phyloP scores from a whole-genome alignment of 805 yeast species.

The Nakazawaea ambrosiae region DNA sequence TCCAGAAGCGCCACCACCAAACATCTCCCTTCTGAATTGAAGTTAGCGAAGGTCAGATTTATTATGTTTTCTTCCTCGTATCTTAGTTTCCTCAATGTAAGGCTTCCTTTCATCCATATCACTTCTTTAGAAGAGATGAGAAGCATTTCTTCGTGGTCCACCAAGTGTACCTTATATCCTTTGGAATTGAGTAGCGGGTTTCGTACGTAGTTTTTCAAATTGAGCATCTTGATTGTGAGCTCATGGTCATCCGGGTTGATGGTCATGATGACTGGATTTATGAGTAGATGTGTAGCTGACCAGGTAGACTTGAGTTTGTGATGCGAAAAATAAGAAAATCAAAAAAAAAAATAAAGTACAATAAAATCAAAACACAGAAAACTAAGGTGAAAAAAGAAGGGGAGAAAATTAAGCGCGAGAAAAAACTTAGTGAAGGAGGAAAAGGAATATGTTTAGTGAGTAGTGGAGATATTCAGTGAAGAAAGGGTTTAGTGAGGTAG shows the following conservation, averaged over 20 bases:
- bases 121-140: slow-evolving; percentile 32
- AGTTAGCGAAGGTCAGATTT: slow-evolving; percentile 55
- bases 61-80: slow-evolving; percentile 43
- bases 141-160: slow-evolving; percentile 27
- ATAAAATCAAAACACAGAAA: no score
- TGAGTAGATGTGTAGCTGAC: not conserved
- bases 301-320: not conserved
- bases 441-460: no score
- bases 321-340: no score
- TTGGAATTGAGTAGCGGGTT: not conserved
- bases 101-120: slow-evolving; percentile 42
- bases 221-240: not conserved
- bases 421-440: no score
- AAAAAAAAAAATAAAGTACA: no score
- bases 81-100: slow-evolving; percentile 39
- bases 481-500: no score
- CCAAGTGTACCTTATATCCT: slow-evolving; percentile 16
- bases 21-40: slow-evolving; percentile 30
- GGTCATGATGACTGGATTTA: not conserved
- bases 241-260: not conserved
- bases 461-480: no score
- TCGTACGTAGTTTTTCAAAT: not conserved
- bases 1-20: slow-evolving; percentile 58
- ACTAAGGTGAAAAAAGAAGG: no score
- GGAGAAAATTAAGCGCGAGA: no score